Base-by-base conservation (phyloP, 257 asterid genomes). In the Salvia splendens region DNA sequence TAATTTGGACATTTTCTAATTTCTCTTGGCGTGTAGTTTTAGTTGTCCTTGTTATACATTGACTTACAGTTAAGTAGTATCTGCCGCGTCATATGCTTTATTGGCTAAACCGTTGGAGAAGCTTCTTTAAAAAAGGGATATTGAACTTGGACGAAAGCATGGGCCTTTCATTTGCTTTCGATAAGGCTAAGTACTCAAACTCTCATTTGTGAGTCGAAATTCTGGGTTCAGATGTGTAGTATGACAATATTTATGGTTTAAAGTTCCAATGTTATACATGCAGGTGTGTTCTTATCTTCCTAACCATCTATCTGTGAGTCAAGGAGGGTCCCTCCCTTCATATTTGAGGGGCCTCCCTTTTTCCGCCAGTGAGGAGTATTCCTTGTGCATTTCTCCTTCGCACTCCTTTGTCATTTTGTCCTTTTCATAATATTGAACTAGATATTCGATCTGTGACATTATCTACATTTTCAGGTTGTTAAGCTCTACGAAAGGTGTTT, bases 211-310 rank as follows among this genome's bases (percentile, higher is more conserved):
- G 97, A 88, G 95, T 94, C 89, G 79, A 88, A 77, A 75, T 90
- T 85, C 95, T 87, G 87, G 97, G 95, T 94, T 90, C 92, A 77
- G 86, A 80, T 84, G 80, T 81, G 80, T 83, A 77, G 83, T 86
- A 68, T 69, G 81, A 68, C 79, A 76, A 78, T 75, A 78, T 77
- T 78, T 80, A 53, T 73, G 80, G 84, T 82, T 91, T 88, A 75
- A 88, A 91, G 81, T 87, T 82, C 85, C 78, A 81, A 89, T 87
- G 95, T 88, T 94, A 94, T 88, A 88, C 87, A 91, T 91, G 99
- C 99, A 94, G 99, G 99, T 91, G 88, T 86, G 86, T 85, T 80
- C 90, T 94, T 90, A 83, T 85, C 96, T 88, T 86, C 97, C 91
- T 94, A 90, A 94, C 87, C 94, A 86, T 94, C 92, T 89, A 76